Conservation (phyloP, 2,329 filamentous ascomycete genomes). For the Amauroascus niger region DNA sequence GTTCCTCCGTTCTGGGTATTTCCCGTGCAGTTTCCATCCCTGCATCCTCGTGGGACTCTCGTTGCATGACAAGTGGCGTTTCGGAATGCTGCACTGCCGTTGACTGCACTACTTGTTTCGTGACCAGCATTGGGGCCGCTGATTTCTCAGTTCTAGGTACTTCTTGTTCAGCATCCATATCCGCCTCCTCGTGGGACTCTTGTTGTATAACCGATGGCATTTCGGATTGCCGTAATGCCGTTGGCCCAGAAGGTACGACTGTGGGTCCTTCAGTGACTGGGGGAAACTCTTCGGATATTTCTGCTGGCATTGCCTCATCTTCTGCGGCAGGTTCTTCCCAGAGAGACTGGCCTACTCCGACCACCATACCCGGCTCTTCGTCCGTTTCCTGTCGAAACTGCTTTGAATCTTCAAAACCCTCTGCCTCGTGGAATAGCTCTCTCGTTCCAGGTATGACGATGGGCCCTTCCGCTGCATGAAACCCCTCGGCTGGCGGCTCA, state of each 20-base stretch:
- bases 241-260: background rate
- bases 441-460: background rate
- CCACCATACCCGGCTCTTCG: constrained; percentile 1
- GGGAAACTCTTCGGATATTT: background rate
- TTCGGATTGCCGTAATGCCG: background rate
- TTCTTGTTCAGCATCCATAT: background rate
- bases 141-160: background rate
- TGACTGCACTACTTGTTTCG: background rate
- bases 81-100: too few relatives aligned
- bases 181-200: background rate
- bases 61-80: too few relatives aligned
- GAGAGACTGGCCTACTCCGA: background rate
- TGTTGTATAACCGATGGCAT: background rate
- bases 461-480: background rate
- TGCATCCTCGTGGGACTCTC: too few relatives aligned
- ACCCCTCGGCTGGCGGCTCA: background rate
- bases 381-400: background rate
- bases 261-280: background rate
- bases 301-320: background rate
- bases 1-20: background rate
- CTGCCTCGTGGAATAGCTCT: background rate
- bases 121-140: background rate
- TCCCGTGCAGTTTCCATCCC: too few relatives aligned
- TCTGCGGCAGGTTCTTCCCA: background rate
- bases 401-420: background rate